phyloP scores from a whole-genome alignment of 2,329 filamentous ascomycete genomes.

The Phialocephala sp. region DNA sequence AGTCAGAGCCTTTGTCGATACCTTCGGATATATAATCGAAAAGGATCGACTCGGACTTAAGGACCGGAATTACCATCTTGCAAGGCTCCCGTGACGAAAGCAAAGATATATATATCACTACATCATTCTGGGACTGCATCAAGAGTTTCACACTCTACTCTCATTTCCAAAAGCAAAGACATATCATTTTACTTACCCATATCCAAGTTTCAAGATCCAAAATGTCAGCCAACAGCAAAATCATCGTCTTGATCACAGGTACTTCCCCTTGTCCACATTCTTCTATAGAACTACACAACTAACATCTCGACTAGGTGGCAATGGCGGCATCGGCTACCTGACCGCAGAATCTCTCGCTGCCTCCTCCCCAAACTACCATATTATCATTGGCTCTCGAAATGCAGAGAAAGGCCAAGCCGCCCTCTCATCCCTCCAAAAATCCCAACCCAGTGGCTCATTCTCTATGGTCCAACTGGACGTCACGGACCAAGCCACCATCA shows the following conservation, averaged over 20 bases:
- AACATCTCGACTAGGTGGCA: slow-evolving; percentile 43
- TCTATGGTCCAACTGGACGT: slow-evolving; percentile 32
- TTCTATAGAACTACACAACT: not conserved
- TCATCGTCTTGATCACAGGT: slow-evolving; percentile 30
- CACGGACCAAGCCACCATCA: slow-evolving; percentile 24
- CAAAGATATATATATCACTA: too few species aligned
- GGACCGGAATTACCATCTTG: too few species aligned
- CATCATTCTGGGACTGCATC: too few species aligned
- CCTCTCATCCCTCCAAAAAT: slow-evolving; percentile 24
- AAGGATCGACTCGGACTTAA: too few species aligned
- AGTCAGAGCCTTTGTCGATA: not conserved
- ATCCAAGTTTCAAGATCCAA: not conserved
- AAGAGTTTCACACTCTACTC: too few species aligned
- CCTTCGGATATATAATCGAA: too few species aligned
- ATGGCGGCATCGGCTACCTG: slow-evolving; percentile 49
- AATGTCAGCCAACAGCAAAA: slow-evolving; percentile 14
- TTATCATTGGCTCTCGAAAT: slow-evolving; percentile 35
- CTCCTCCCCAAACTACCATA: slow-evolving; percentile 30
- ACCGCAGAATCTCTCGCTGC: slow-evolving; percentile 37
- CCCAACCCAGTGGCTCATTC: slow-evolving; percentile 27
- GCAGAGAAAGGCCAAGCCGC: slow-evolving; percentile 32
- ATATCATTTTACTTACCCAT: not conserved
- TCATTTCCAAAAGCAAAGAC: too few species aligned
- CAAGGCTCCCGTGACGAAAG: too few species aligned
- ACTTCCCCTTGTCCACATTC: not conserved